These are phyloP conservation scores for Talaromyces islandicus DNA, from an alignment of 2,329 filamentous ascomycete species.

Conservation along the genomic window DNA sequence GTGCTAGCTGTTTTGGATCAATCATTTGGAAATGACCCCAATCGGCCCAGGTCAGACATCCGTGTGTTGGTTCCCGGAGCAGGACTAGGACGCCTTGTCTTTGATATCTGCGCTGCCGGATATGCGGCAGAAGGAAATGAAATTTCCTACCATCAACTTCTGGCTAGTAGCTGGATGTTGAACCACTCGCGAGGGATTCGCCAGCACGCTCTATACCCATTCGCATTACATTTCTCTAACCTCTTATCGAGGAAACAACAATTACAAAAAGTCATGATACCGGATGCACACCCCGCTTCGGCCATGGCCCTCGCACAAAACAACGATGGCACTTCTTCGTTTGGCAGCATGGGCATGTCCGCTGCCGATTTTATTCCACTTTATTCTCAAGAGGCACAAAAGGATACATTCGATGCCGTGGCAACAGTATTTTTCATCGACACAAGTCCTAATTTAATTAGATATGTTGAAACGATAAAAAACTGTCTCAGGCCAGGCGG, in stretches of 20 bases:
- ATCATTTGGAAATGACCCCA: conserved; percentile 32
- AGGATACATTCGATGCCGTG: conserved; percentile 68
- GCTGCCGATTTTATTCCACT: conserved; percentile 88
- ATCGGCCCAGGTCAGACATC: conserved; percentile 37
- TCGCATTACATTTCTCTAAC: conserved; percentile 84
- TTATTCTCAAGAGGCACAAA: conserved; percentile 62
- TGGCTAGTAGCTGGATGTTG: conserved; percentile 63
- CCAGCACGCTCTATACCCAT: conserved; percentile 74
- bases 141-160: conserved; percentile 93
- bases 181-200: conserved; percentile 51
- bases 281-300: conserved; percentile 69
- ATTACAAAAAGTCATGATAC: conserved; percentile 65
- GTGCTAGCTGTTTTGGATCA: conserved; percentile 60
- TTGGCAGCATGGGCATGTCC: conserved; percentile 81
- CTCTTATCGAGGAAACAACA: conserved; percentile 69
- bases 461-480: conserved; percentile 77
- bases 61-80: conserved; percentile 82
- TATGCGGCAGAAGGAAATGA: conserved; percentile 83
- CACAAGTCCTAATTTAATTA: conserved; percentile 86
- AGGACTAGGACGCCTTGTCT: conserved; percentile 80
- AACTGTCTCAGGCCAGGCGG: conserved; percentile 73
- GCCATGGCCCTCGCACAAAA: conserved; percentile 40
- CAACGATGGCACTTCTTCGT: conserved; percentile 21
- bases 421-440: conserved; percentile 94
- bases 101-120: conserved; percentile 71